Evolutionary conservation across 1,284 basidiomycete species (phyloP).

Genomic region (Irpex rosettiformis): DNA sequence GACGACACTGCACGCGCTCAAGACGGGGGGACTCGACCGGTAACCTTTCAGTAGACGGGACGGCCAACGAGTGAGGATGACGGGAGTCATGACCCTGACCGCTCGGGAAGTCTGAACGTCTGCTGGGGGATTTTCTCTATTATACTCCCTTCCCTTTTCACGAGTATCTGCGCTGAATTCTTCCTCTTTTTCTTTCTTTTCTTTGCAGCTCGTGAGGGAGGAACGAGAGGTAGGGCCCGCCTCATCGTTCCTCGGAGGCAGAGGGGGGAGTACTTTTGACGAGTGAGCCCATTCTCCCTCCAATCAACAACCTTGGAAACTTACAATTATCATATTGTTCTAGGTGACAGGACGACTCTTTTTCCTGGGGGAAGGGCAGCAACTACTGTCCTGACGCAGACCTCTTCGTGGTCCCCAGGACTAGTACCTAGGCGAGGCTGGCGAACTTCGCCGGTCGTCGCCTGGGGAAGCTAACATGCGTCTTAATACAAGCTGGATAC

Average conservation of each 20-base stretch:
- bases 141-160: background rate
- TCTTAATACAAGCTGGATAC: background rate
- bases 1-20: conserved; percentile 1
- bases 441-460: background rate
- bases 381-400: conserved; percentile 7
- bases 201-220: background rate
- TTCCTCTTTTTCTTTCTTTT: background rate
- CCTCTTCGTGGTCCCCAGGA: conserved; percentile 12
- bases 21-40: background rate
- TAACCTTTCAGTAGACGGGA: background rate
- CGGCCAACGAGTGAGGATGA: background rate
- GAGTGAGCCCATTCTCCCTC: background rate
- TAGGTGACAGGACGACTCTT: too few species aligned
- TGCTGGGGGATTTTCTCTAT: background rate
- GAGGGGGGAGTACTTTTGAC: background rate
- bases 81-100: conserved; percentile 1
- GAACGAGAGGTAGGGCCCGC: background rate
- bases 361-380: conserved; percentile 6
- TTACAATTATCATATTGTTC: too few species aligned
- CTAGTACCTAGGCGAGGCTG: conserved; percentile 4
- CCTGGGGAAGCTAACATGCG: conserved; percentile 1
- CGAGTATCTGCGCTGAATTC: background rate
- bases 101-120: background rate
- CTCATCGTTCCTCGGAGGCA: background rate
- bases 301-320: background rate